Evolutionary conservation across 148 eudicot species (phyloP).

Genomic region (Camellia japonica): DNA sequence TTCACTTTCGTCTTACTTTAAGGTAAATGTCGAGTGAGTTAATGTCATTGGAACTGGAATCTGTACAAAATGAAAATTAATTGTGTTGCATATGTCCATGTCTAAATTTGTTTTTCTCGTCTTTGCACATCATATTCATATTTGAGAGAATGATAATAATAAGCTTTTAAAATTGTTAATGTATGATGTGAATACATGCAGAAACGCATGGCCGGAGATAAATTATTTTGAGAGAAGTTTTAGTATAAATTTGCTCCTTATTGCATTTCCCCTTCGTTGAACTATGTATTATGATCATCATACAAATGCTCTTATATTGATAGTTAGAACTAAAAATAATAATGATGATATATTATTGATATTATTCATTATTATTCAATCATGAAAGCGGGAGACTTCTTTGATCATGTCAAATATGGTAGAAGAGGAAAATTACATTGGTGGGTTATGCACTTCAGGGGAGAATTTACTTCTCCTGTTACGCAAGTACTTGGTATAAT

Average conservation of each 20-base stretch:
- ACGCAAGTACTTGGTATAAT: too few relatives aligned
- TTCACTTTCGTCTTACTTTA: slow-evolving; percentile 39
- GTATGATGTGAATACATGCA: neutral
- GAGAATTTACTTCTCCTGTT: too few relatives aligned
- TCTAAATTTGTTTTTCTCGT: neutral
- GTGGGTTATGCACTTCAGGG: too few relatives aligned
- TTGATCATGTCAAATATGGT: too few relatives aligned
- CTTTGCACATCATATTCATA: neutral
- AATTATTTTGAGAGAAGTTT: neutral
- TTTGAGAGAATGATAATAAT: neutral
- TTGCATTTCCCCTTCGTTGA: neutral
- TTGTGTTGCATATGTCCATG: neutral
- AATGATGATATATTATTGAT: neutral
- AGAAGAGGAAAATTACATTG: too few relatives aligned
- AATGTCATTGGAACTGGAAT: slow-evolving; percentile 8
- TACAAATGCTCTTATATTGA: neutral
- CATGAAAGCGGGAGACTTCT: too few relatives aligned
- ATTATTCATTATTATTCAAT: too few relatives aligned
- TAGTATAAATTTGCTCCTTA: neutral
- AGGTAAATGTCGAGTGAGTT: slow-evolving; percentile 31
- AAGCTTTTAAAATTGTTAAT: neutral
- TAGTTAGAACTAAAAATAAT: neutral
- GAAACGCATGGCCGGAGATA: neutral
- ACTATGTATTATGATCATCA: neutral
- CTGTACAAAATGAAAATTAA: neutral